Conservation (phyloP, 2,329 filamentous ascomycete genomes). For the Calonectria pseudoreteaudii region DNA sequence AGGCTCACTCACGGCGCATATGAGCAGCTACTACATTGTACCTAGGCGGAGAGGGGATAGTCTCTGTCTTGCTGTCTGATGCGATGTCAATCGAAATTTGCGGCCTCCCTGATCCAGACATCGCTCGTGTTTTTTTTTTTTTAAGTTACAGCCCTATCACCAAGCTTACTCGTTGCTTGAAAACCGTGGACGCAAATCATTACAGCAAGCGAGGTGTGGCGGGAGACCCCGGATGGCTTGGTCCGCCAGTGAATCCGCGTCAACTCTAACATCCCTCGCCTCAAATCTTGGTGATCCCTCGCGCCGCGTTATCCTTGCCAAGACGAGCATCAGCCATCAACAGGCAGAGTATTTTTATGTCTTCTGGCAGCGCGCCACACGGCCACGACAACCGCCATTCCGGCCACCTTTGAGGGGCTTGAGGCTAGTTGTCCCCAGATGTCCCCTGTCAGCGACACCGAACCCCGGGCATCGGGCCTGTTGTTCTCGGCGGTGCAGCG, state of each 20-base stretch:
- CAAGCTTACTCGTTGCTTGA: constrained; percentile 3
- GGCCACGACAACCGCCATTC: not conserved
- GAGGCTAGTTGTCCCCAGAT: not conserved
- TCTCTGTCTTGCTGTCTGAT: not conserved
- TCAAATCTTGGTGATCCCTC: not conserved
- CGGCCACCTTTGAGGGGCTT: not conserved
- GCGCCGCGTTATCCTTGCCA: constrained; percentile 2
- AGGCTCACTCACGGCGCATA: not conserved
- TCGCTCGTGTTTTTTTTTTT: not conserved
- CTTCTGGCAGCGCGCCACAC: not conserved
- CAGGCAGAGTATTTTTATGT: not conserved
- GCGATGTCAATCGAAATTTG: not conserved
- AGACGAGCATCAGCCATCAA: not conserved
- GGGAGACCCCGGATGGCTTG: constrained; percentile 8
- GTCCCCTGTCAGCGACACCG: not conserved
- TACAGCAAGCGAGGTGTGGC: constrained; percentile 4
- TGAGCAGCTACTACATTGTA: not conserved
- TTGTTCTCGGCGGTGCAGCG: not conserved
- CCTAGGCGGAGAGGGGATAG: not conserved
- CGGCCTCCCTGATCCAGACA: not conserved
- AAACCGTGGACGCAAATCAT: constrained; percentile 10
- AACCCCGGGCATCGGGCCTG: not conserved
- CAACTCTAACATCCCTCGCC: constrained; percentile 18
- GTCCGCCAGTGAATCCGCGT: constrained; percentile 14
- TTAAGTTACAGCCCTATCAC: constrained; percentile 14